Conservation (phyloP, 177 flowering plant genomes). For the Telopea speciosissima region DNA sequence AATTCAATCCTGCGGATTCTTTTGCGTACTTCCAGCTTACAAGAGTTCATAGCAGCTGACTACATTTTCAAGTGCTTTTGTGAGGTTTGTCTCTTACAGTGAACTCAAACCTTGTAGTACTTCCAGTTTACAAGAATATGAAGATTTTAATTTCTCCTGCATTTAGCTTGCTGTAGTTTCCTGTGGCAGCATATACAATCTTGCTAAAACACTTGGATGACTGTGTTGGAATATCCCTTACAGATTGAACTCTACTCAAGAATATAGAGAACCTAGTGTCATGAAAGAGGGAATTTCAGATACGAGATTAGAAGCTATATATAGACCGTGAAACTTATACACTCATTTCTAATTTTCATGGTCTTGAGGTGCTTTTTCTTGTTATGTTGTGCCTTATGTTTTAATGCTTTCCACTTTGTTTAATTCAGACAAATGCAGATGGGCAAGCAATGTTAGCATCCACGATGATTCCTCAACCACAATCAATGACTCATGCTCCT, state of each 20-base stretch:
- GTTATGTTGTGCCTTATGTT: conserved; percentile 1
- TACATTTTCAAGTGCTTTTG: conserved; percentile 80
- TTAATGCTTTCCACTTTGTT: conserved; percentile 4
- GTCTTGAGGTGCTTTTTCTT: not conserved
- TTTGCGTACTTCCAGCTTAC: conserved; percentile 69
- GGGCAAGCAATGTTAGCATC: conserved; percentile 82
- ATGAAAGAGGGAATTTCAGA: not conserved
- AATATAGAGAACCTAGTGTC: not conserved
- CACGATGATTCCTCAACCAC: conserved; percentile 66
- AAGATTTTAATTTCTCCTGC: too few species aligned
- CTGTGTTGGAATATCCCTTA: not conserved
- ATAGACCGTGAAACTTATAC: not conserved
- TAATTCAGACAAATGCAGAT: conserved; percentile 62
- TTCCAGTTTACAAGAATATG: too few species aligned
- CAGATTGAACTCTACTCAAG: not conserved
- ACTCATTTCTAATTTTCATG: not conserved
- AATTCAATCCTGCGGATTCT: conserved; percentile 79
- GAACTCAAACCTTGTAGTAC: not conserved
- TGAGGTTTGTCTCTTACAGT: conserved; percentile 48
- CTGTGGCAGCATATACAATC: too few species aligned
- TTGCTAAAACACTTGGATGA: not conserved
- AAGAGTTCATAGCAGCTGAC: conserved; percentile 86
- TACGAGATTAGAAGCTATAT: too few species aligned
- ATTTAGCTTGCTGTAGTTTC: too few species aligned
- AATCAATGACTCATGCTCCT: conserved; percentile 37